These are phyloP conservation scores for Trametes pubescens DNA, from an alignment of 1,284 basidiomycete genomes.

Conservation along the genomic window DNA sequence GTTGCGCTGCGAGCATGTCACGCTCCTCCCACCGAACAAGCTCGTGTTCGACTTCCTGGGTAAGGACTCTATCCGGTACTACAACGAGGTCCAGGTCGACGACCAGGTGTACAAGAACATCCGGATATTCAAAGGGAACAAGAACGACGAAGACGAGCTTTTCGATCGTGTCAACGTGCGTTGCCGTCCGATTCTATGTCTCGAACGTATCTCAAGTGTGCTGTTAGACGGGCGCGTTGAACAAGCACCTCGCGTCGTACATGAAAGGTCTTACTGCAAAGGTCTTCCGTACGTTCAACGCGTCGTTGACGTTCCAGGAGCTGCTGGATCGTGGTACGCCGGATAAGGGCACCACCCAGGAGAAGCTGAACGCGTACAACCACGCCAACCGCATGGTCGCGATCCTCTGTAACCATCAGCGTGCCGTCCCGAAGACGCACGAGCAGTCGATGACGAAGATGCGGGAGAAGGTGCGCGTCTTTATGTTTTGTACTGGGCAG, in stretches of 20 bases:
- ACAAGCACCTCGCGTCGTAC: slow-evolving; percentile 90
- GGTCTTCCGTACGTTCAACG: slow-evolving; percentile 99
- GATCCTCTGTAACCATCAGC: slow-evolving; percentile 98
- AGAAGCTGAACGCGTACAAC: slow-evolving; percentile 96
- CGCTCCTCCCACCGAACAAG: slow-evolving; percentile 84
- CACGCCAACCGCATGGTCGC: slow-evolving; percentile 95
- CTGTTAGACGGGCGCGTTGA: slow-evolving; percentile 79
- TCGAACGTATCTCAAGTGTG: neutral
- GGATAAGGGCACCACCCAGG: slow-evolving; percentile 78
- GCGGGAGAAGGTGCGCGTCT: slow-evolving; percentile 76
- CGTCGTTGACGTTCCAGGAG: slow-evolving; percentile 92
- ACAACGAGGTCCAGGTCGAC: slow-evolving; percentile 88
- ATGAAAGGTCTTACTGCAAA: slow-evolving; percentile 98
- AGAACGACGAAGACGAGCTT: slow-evolving; percentile 87
- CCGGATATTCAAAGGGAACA: slow-evolving; percentile 78
- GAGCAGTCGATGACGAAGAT: slow-evolving; percentile 93
- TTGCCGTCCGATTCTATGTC: slow-evolving; percentile 1
- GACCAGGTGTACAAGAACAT: slow-evolving; percentile 66
- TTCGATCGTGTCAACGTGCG: slow-evolving; percentile 94
- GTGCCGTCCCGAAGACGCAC: slow-evolving; percentile 90
- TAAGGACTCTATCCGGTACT: slow-evolving; percentile 98
- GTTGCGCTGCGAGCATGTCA: slow-evolving; percentile 93
- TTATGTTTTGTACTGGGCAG: neutral
- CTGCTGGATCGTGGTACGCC: slow-evolving; percentile 84
- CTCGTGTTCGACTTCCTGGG: slow-evolving; percentile 96